phyloP scores from a whole-genome alignment of 441 rosid genomes.

The Omphalea diandra region DNA sequence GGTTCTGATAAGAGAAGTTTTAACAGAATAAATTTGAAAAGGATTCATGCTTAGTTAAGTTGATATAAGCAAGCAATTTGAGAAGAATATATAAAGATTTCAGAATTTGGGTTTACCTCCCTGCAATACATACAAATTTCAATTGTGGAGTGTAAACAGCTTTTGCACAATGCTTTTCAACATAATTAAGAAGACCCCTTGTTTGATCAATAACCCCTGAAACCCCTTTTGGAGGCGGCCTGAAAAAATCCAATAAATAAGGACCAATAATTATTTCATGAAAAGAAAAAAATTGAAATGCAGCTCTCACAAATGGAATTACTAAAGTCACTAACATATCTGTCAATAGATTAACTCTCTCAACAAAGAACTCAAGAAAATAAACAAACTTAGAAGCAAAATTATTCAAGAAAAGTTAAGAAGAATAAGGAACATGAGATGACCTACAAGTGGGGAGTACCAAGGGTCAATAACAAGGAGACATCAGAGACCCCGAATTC shows the following conservation, averaged over 20 bases:
- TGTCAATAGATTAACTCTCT: background rate
- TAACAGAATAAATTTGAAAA: constrained; percentile 3
- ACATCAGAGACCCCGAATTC: constrained; percentile 63
- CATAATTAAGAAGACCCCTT: constrained; percentile 82
- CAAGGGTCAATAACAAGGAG: constrained; percentile 80
- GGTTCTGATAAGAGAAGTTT: too few species aligned
- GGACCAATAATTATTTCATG: background rate
- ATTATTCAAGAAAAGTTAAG: background rate
- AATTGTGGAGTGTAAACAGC: constrained; percentile 73
- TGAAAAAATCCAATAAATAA: constrained; percentile 25
- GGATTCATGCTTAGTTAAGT: background rate
- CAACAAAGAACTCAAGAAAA: background rate
- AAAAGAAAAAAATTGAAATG: background rate
- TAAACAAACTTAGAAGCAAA: background rate
- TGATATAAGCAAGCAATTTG: background rate
- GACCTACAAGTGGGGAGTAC: constrained; percentile 97
- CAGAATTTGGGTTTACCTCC: constrained; percentile 52
- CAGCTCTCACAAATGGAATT: background rate
- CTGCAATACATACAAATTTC: constrained; percentile 84
- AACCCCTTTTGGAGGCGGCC: constrained; percentile 86
- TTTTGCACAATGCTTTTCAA: constrained; percentile 64
- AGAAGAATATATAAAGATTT: constrained; percentile 11
- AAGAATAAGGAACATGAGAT: constrained; percentile 16
- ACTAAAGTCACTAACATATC: background rate
- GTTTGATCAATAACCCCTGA: constrained; percentile 91